Evolutionary conservation across 768 basidiomycete species (phyloP).

Genomic region (Pisolithus orientalis): DNA sequence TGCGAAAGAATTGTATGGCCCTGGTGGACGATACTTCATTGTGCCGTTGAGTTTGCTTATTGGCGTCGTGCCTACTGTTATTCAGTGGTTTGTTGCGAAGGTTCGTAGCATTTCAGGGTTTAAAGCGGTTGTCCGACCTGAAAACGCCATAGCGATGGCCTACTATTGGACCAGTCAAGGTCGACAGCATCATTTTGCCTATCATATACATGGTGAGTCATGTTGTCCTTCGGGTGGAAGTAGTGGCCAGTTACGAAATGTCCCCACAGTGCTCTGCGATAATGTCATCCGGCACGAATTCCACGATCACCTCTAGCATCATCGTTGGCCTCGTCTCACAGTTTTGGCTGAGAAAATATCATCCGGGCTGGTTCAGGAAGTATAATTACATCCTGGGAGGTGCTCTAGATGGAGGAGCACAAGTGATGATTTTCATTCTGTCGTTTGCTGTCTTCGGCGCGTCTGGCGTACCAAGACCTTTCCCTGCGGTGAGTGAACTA

Average conservation of each 20-base stretch:
- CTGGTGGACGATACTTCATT: conserved; percentile 48
- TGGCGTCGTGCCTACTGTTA: conserved; percentile 44
- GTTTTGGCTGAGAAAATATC: conserved; percentile 48
- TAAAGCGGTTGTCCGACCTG: not conserved
- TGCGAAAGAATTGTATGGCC: conserved; percentile 51
- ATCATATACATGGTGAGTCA: conserved; percentile 44
- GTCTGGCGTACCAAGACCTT: conserved; percentile 40
- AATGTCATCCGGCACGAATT: conserved; percentile 52
- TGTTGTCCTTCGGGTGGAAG: too few species aligned
- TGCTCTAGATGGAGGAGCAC: conserved; percentile 10
- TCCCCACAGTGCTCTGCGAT: conserved; percentile 32
- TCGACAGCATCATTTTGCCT: conserved; percentile 47
- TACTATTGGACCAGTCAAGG: conserved; percentile 44
- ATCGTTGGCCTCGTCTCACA: conserved; percentile 54
- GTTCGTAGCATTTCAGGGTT: conserved; percentile 20
- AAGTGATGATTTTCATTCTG: conserved; percentile 56
- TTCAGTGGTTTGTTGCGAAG: conserved; percentile 51
- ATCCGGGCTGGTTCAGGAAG: conserved; percentile 61
- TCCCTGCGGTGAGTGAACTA: conserved; percentile 26
- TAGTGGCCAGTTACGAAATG: conserved; percentile 1
- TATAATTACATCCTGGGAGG: conserved; percentile 44
- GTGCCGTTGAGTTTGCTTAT: conserved; percentile 49
- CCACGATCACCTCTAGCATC: conserved; percentile 40
- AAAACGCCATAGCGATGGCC: conserved; percentile 41
- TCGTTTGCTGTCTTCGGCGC: conserved; percentile 63